These are phyloP conservation scores for Puccinia hordei DNA, from an alignment of 1,284 basidiomycete species.

Conservation along the genomic window DNA sequence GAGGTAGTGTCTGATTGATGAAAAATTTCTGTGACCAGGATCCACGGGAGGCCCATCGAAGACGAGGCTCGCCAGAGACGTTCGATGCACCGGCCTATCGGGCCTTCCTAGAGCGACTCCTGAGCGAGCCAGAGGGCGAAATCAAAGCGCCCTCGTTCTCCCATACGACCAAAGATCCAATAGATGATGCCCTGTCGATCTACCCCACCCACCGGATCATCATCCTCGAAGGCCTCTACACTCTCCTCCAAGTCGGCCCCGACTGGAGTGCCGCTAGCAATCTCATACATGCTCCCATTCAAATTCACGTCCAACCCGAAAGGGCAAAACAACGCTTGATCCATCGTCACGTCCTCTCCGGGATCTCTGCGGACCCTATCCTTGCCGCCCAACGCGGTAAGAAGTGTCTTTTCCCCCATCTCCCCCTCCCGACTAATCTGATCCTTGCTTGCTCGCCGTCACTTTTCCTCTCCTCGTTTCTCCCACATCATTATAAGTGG, in stretches of 20 bases:
- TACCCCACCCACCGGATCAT: conserved; percentile 19
- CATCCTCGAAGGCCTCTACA: conserved; percentile 43
- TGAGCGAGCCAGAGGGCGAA: background rate
- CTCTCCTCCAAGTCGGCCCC: background rate
- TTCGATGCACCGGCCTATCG: conserved; percentile 16
- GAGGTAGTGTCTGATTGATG: background rate
- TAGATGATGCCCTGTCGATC: background rate
- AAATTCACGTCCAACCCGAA: background rate
- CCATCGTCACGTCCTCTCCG: conserved; percentile 25
- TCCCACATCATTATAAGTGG: too few relatives aligned
- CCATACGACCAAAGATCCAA: conserved; percentile 35
- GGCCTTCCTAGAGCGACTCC: background rate
- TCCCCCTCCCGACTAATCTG: too few relatives aligned
- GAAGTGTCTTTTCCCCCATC: background rate
- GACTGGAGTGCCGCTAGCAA: conserved; percentile 9
- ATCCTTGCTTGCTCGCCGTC: too few relatives aligned
- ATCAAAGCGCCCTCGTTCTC: conserved; percentile 39
- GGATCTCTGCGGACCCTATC: background rate
- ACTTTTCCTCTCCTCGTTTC: background rate
- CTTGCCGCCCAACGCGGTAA: conserved; percentile 30
- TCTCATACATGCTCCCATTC: conserved; percentile 12
- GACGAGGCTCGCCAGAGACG: conserved; percentile 31
- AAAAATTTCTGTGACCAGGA: conserved; percentile 1
- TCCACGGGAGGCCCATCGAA: conserved; percentile 27
- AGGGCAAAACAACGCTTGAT: background rate